A percentile compares a stretch with the other conserved stretches of the same genome.
Conservation (phyloP, 2,329 filamentous ascomycete species). For the Talaromyces islandicus region DNA sequence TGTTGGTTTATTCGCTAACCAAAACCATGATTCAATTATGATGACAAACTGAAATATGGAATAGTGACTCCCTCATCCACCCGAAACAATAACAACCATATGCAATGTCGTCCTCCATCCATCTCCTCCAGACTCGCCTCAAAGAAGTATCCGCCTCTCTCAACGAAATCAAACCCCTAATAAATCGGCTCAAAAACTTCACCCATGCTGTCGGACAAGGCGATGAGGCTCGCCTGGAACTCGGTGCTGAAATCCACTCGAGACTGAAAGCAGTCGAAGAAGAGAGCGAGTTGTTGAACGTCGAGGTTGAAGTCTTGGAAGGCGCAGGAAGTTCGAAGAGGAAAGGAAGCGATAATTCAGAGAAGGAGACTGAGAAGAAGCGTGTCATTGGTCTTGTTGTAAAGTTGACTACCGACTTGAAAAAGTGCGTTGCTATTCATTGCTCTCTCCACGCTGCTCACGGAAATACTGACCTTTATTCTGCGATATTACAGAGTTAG, state of each 20-base stretch:
- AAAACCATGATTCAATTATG: not conserved
- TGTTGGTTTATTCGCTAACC: not conserved
- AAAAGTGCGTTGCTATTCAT: constrained; percentile 47
- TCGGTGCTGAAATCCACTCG: constrained; percentile 74
- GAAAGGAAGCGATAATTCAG: constrained; percentile 40
- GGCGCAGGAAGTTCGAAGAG: constrained; percentile 33
- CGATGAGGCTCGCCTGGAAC: constrained; percentile 62
- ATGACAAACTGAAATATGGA: not conserved
- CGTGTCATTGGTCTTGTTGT: constrained; percentile 62
- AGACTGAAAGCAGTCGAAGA: constrained; percentile 72
- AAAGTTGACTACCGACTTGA: constrained; percentile 64
- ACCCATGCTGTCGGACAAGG: constrained; percentile 59
- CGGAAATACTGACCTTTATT: not conserved
- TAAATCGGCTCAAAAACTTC: constrained; percentile 53
- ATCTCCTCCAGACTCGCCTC: constrained; percentile 43
- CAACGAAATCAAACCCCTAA: constrained; percentile 49
- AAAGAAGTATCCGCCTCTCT: constrained; percentile 49
- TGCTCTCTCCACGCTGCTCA: not conserved
- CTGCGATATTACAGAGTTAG: constrained; percentile 42
- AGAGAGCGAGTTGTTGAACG: constrained; percentile 71
- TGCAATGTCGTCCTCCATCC: constrained; percentile 31
- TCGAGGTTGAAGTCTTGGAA: constrained; percentile 69
- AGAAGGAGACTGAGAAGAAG: constrained; percentile 57
- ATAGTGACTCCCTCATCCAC: not conserved
- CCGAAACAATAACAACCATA: not conserved